Evolutionary conservation across 768 basidiomycete species (phyloP), one percentile per base, ranked within the genome.

Genomic region (Albatrellus ellisii): DNA sequence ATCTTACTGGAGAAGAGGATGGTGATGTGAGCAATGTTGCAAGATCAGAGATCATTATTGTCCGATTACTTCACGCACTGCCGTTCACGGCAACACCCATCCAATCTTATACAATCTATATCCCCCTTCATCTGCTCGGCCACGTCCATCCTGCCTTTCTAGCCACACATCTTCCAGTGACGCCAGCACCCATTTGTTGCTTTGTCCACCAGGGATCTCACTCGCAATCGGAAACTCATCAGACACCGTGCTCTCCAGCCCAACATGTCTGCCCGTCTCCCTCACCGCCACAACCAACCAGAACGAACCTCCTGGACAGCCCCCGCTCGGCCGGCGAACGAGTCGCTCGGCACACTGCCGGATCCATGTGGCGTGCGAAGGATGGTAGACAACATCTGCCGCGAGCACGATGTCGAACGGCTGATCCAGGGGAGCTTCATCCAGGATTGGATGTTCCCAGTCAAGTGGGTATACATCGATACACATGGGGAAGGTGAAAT

Each of bases 301-400:
- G 56, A 88, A 83, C 3, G 73, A 63, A 1, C 77, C 75, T 24
- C 50, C 46, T 38, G 38, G 42, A 24, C 46, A 39, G 9, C 25
- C 4, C 17, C 4, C 45, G 38, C 24, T 26, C 20, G 56, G 45
- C 7, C 41, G 49, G 1, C 44, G 50, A 28, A 88, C 65, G 33
- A 75, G 60, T 26, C 53, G 58, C 52, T 68, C 67, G 17, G 79
- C 75, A 41, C 81, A 83, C 3, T 51, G 54, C 39, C 70, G 70
- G 52, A 89, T 80, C 79, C 77, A 84, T 8, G 56, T 44, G 2
- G 81, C 78, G 54, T 87, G 85, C 14, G 67, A 58, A 0, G 75
- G 71, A 46, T 85, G 70, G 57, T 89, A 89, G 7, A 88, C 66
- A 40, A 87, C 76, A 50, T 90, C 85, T 25, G 87, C 84, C 0